Evolutionary conservation across 768 basidiomycete species (phyloP).

Genomic region (Termitomyces sp.): DNA sequence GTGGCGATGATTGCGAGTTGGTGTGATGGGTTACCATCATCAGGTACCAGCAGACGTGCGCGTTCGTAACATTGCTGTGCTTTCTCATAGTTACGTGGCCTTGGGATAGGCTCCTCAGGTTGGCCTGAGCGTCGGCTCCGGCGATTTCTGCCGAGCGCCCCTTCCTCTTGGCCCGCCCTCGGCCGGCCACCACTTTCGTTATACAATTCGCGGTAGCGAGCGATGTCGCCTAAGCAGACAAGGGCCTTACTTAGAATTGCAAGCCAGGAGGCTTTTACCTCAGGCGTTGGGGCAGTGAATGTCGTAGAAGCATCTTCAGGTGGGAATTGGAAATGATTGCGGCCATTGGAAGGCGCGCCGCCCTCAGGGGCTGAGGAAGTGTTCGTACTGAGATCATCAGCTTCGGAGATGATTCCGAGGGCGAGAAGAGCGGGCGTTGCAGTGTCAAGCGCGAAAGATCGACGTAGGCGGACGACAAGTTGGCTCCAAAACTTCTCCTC

Average conservation of each 20-base stretch:
- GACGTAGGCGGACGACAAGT: conserved; percentile 69
- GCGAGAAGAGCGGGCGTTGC: conserved; percentile 50
- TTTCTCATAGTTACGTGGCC: conserved; percentile 64
- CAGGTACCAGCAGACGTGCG: conserved; percentile 74
- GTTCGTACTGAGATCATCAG: conserved; percentile 25
- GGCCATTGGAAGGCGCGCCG: conserved; percentile 29
- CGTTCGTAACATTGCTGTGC: conserved; percentile 83
- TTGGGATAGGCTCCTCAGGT: conserved; percentile 41
- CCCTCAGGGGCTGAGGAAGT: conserved; percentile 15
- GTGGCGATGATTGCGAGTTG: conserved; percentile 91
- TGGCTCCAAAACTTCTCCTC: conserved; percentile 92
- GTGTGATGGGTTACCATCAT: conserved; percentile 92
- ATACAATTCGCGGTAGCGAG: conserved; percentile 89
- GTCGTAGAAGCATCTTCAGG: conserved; percentile 40
- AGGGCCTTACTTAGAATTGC: conserved; percentile 81
- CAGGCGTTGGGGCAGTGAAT: conserved; percentile 33
- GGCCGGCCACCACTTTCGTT: conserved; percentile 65
- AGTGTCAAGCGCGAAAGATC: conserved; percentile 65
- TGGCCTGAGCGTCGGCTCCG: conserved; percentile 46
- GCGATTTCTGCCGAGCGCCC: conserved; percentile 31
- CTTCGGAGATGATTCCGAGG: conserved; percentile 47
- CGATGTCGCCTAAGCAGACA: conserved; percentile 91
- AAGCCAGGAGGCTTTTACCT: conserved; percentile 60
- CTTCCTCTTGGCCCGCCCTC: conserved; percentile 64
- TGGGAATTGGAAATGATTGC: conserved; percentile 64